These are phyloP conservation scores for Amanita pallidorosea DNA, from an alignment of 768 basidiomycete species.

Conservation along the genomic window DNA sequence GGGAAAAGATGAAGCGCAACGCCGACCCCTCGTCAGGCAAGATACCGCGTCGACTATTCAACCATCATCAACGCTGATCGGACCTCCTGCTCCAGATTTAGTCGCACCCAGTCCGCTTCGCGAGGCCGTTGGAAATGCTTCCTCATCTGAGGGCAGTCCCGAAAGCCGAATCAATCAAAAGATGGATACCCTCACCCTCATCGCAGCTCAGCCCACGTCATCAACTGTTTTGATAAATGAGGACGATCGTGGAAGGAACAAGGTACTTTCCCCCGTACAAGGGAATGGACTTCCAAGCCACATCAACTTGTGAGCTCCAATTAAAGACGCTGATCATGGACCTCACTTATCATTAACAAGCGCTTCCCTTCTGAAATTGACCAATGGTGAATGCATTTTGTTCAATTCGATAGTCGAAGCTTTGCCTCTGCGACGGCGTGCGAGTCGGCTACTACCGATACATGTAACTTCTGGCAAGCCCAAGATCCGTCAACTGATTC, in stretches of 20 bases:
- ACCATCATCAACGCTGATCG: slow-evolving; percentile 4
- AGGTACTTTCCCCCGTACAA: slow-evolving; percentile 43
- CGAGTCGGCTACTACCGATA: slow-evolving; percentile 42
- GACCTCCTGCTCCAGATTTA: background rate
- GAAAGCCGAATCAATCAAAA: slow-evolving; percentile 23
- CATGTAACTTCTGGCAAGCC: slow-evolving; percentile 36
- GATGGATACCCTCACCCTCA: slow-evolving; percentile 19
- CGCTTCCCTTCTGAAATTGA: slow-evolving; percentile 26
- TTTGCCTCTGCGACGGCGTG: slow-evolving; percentile 41
- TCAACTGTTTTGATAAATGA: slow-evolving; percentile 4
- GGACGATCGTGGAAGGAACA: slow-evolving; percentile 40
- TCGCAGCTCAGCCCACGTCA: slow-evolving; percentile 2
- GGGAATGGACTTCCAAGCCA: slow-evolving; percentile 28
- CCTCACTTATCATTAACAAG: slow-evolving; percentile 1
- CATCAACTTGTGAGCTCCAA: slow-evolving; percentile 32
- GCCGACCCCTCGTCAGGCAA: slow-evolving; percentile 9
- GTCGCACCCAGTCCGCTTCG: background rate
- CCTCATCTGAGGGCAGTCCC: slow-evolving; percentile 34
- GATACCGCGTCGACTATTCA: slow-evolving; percentile 11
- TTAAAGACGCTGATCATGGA: background rate
- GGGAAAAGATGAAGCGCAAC: background rate
- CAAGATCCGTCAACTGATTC: slow-evolving; percentile 42
- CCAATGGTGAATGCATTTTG: slow-evolving; percentile 34
- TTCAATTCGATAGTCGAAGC: slow-evolving; percentile 46
- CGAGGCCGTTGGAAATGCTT: background rate